These are phyloP conservation scores for Mycena pura DNA, from an alignment of 768 basidiomycete genomes.

Conservation along the genomic window DNA sequence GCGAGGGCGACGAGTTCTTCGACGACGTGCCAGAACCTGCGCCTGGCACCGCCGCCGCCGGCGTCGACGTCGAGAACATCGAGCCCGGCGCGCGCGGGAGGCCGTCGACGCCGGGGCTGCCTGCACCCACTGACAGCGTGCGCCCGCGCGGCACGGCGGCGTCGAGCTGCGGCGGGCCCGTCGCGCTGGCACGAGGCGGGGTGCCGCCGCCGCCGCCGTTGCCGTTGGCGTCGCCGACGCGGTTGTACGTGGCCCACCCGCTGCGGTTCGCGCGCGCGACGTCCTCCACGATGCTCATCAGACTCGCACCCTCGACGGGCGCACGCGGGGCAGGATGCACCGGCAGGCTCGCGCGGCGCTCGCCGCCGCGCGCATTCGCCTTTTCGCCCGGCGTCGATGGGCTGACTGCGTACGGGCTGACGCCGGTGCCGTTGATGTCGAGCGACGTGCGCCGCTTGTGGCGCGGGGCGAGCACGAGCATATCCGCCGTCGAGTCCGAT, in stretches of 20 bases:
- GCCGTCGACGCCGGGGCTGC: slow-evolving; percentile 19
- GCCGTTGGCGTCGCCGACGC: slow-evolving; percentile 28
- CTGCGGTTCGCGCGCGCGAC: slow-evolving; percentile 52
- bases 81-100: slow-evolving; percentile 45
- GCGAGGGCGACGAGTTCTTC: slow-evolving; percentile 9
- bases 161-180: slow-evolving; percentile 56
- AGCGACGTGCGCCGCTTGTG: slow-evolving; percentile 27
- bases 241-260: slow-evolving; percentile 20
- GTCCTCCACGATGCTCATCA: slow-evolving; percentile 76
- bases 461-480: slow-evolving; percentile 12
- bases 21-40: slow-evolving; percentile 3
- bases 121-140: slow-evolving; percentile 23
- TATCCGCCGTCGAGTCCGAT: slow-evolving; percentile 19
- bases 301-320: slow-evolving; percentile 37
- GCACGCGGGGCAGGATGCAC: slow-evolving; percentile 7
- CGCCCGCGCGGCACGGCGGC: slow-evolving; percentile 38
- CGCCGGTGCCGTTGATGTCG: slow-evolving; percentile 8
- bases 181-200: too few relatives aligned
- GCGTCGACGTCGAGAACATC: slow-evolving; percentile 34
- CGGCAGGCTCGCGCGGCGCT: slow-evolving; percentile 29
- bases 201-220: slow-evolving; percentile 22
- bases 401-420: slow-evolving; percentile 11
- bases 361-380: slow-evolving; percentile 14
- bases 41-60: slow-evolving; percentile 8
- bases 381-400: background rate